phyloP scores from a whole-genome alignment of 2,329 filamentous ascomycete species.

The Cyphellophora europaea region DNA sequence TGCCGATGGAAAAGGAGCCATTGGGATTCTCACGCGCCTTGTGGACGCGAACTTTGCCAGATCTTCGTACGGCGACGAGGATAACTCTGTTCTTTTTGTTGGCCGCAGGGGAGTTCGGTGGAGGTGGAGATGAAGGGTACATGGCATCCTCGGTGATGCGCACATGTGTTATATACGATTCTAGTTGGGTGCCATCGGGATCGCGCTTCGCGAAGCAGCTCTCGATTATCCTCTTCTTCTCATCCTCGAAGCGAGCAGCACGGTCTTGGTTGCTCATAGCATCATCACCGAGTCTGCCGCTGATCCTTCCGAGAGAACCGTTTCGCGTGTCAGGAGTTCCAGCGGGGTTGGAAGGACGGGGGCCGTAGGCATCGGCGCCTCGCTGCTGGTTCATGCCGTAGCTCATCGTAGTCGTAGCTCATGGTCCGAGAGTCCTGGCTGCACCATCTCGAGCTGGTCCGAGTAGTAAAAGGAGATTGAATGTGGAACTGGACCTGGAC shows the following conservation, averaged over 20 bases:
- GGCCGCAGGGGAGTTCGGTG: slow-evolving; percentile 62
- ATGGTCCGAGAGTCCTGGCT: too few species aligned
- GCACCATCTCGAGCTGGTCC: too few species aligned
- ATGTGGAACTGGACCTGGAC: too few species aligned
- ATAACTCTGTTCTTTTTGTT: slow-evolving; percentile 85
- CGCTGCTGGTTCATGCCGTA: neutral
- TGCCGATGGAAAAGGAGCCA: slow-evolving; percentile 91
- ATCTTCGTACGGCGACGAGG: slow-evolving; percentile 85
- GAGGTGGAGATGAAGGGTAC: slow-evolving; percentile 74
- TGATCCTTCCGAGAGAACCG: slow-evolving; percentile 5
- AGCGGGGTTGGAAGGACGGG: neutral
- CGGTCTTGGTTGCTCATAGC: slow-evolving; percentile 23
- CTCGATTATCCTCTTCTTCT: slow-evolving; percentile 88
- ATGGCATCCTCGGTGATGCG: slow-evolving; percentile 77
- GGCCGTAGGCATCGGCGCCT: neutral
- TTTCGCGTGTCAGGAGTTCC: slow-evolving; percentile 3
- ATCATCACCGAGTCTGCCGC: slow-evolving; percentile 3
- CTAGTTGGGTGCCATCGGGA: slow-evolving; percentile 68
- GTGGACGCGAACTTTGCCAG: slow-evolving; percentile 86
- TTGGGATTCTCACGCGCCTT: slow-evolving; percentile 95
- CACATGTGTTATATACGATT: slow-evolving; percentile 98
- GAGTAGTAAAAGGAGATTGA: too few species aligned
- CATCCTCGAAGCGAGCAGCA: slow-evolving; percentile 90
- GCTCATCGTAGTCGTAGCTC: neutral
- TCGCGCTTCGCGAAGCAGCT: slow-evolving; percentile 92